Evolutionary conservation across 2,329 filamentous ascomycete species (phyloP).

Genomic region (Cladorrhinum sp.): DNA sequence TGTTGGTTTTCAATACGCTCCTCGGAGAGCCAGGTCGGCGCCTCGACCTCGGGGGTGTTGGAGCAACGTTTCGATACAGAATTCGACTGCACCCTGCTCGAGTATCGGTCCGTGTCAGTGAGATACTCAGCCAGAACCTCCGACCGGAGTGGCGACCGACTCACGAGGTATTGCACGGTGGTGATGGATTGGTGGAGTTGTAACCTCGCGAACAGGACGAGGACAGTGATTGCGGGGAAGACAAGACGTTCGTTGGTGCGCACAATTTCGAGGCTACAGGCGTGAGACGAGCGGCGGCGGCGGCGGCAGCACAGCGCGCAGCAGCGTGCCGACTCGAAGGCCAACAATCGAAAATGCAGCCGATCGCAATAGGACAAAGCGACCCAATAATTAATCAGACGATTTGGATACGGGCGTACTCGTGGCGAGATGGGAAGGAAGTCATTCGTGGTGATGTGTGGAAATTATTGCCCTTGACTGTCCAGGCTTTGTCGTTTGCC

Average conservation of each 20-base stretch:
- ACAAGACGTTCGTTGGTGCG: not conserved
- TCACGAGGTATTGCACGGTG: not conserved
- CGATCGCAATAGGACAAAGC: not conserved
- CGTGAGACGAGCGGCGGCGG: constrained; percentile 1
- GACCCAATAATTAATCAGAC: not conserved
- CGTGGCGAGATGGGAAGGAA: not conserved
- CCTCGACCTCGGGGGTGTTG: not conserved
- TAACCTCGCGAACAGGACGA: not conserved
- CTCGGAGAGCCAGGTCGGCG: not conserved
- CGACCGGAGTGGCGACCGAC: not conserved
- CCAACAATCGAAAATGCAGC: not conserved
- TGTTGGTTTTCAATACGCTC: not conserved
- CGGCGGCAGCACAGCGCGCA: constrained; percentile 9
- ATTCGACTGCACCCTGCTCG: not conserved
- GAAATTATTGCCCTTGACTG: not conserved
- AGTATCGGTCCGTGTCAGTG: not conserved
- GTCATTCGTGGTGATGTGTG: not conserved
- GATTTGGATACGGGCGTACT: not conserved
- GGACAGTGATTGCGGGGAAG: not conserved
- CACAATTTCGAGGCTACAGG: not conserved
- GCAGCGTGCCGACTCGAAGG: constrained; percentile 2
- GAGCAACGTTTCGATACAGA: not conserved
- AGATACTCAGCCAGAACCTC: not conserved
- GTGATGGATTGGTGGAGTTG: not conserved
- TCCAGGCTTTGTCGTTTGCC: not conserved